Evolutionary conservation across 2,329 filamentous ascomycete genomes (phyloP), one percentile per base, ranked within the genome.

Genomic region (Calonectria naviculata): DNA sequence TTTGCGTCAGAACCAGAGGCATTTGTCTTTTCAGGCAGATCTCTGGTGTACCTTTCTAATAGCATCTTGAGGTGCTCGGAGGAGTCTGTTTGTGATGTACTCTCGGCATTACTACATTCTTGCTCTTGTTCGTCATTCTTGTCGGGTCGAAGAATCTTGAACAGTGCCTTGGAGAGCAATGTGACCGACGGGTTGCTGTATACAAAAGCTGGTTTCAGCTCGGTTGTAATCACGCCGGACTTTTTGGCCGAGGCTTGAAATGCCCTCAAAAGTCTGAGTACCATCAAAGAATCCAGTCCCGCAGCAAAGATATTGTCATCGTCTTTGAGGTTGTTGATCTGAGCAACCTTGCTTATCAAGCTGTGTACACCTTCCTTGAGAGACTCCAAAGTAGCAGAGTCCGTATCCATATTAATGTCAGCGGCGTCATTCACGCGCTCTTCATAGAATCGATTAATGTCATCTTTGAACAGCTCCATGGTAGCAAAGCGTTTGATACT

Each of bases 401-500:
- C n/a, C 6, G 29, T 10, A 34, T 19, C 13, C 29, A 56, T 9
- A 9, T 56, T 21, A 9, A 56, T 38, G 8, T 56, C 52, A n/a
- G 29, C 52, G 2, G 9, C 21, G n/a, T 56, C 52, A 1, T 34
- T 56, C 10, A 36, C n/a, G 12, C 31, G 52, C 13, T 56, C 52
- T 13, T 24, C 5, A 4, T 56, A 56, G 12, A 56, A 56, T 13
- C 19, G 52, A 15, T 12, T 6, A 24, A 56, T 56, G 31, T 56
- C 21, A 8, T 34, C 7, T 4, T 34, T 56, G n/a, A 56, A 56
- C 3, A 24, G 19, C 12, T 56, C 52, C 10, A 24, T 15, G 2
- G 52, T 56, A 9, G 31, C 52, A 13, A 56, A 31, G 3, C 52
- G 52, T 38, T 56, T 56, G 31, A 56, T 56, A 10, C 52, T 56